Base-by-base conservation (phyloP, 1,284 basidiomycete genomes). In the Neotropicomus parvogracilis region DNA sequence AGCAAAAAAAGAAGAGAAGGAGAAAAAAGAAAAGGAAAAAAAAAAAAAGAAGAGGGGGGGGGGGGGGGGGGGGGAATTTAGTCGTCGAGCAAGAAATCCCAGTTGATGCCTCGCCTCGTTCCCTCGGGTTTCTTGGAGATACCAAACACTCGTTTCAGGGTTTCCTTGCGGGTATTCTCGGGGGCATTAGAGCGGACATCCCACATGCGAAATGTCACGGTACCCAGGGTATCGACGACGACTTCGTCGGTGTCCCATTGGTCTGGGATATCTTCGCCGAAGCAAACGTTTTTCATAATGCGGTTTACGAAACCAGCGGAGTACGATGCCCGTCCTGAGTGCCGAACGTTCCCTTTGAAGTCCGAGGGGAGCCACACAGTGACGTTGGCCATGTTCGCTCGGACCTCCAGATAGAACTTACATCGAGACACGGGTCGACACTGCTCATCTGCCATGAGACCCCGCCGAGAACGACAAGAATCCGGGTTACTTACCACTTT, bases 81-180 rank as follows among this genome's bases (percentile, higher is more conserved):
- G 59, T 84, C 82, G 50, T 86, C 83, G 42, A 88, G 74, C 48
- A 88, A 70, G 65, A 85, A 88, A 62, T 88, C 85, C 85, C 85
- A 88, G 65, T 88, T 75, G 53, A 85, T 80, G 31, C 59, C 55
- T 2, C 46, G 48, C 28, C 70, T 59, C 19, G 74, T 73, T 59
- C 77, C 79, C 19, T 76, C 75, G 34, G 71, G 70, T 60, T 74
- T 80, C 62, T 72, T 77, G 34, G 71, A 58, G 61, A 75, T 77
- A 27, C 80, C 71, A 62, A 85, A 83, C 54, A 87, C 71, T 48
- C 81, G 74, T 64, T 79, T 83, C 61, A 83, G 70, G 2, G 73
- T 70, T 66, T 86, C 85, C 63, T 75, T 78, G 54, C 75, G 75
- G 29, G 68, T 46, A 49, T 74, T 78, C 62, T 88, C 85, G 12